Base-by-base conservation (phyloP, 164 flowering plant genomes). In the Tetrastigma voinierianum region DNA sequence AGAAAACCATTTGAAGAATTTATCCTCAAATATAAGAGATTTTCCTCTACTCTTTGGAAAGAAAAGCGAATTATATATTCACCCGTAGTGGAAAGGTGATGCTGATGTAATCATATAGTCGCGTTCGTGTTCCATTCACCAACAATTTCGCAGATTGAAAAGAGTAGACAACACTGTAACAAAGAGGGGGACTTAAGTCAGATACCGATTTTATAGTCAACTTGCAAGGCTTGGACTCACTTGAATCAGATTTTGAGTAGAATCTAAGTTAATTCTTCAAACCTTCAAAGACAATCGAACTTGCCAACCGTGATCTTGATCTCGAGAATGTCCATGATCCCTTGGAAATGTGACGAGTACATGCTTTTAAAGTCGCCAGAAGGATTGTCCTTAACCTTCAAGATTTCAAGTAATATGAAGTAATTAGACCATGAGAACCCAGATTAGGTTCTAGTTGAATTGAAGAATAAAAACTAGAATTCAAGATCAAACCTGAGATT, bases 231-330 rank as follows among this genome's bases (percentile, higher is more conserved):
- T n/a, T 18, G n/a, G 9, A 13, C 4, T 5, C n/a, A 61, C 55
- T 15, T 43, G 3, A 62, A n/a, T n/a, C n/a, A 20, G n/a, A n/a
- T 9, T 24, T 20, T 18, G 19, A 1, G 19, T 51, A 51, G 12
- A 25, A n/a, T n/a, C n/a, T n/a, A n/a, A n/a, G n/a, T n/a, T 63
- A 86, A n/a, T n/a, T 88, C 83, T 76, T 84, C 19, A 86, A 56
- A 20, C 78, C 84, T 75, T 86, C 88, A 87, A 8, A 88, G 82
- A 64, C 88, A 81, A 55, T 84, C 90, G 84, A 20, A 86, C 86
- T 76, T 83, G 87, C 87, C 87, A 86, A 17, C 90, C 87, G 46
- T 86, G 90, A 63, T 86, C 90, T 66, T 73, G 80, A 63, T 82
- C 83, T n/a, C 0, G 88, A 81, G 70, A 86, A 84, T 20, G 88